A percentile compares a stretch with the other conserved stretches of the same genome.
These are phyloP conservation scores for Xylaria sp. DNA, from an alignment of 2,329 filamentous ascomycete species.

Conservation along the genomic window DNA sequence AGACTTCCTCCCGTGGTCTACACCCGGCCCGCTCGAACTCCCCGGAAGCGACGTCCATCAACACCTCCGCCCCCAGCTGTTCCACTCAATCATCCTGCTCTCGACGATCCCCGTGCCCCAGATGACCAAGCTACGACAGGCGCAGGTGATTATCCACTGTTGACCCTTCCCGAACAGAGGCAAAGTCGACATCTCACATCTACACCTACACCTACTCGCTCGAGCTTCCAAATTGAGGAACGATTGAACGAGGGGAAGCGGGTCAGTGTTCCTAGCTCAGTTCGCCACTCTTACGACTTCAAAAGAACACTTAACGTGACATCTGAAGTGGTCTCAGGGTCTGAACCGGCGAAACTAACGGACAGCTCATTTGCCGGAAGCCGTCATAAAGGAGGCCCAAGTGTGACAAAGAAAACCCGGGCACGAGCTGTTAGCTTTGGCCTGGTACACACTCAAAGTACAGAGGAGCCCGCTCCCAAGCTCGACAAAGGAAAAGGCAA, in stretches of 20 bases:
- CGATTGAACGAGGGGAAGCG: conserved; percentile 58
- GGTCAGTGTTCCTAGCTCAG: conserved; percentile 63
- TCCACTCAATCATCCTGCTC: conserved; percentile 59
- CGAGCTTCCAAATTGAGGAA: conserved; percentile 63
- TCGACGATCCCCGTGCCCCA: conserved; percentile 52
- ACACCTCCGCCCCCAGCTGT: conserved; percentile 64
- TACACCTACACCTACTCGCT: conserved; percentile 54
- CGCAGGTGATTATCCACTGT: conserved; percentile 61
- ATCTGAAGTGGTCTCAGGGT: conserved; percentile 40
- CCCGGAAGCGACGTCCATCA: conserved; percentile 60
- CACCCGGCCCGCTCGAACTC: conserved; percentile 39
- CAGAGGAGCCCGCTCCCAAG: conserved; percentile 42
- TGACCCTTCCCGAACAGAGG: conserved; percentile 62
- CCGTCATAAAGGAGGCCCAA: conserved; percentile 47
- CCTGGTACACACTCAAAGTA: conserved; percentile 41
- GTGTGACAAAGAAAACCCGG: conserved; percentile 43
- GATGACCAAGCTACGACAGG: conserved; percentile 53
- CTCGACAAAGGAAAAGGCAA: conserved; percentile 64
- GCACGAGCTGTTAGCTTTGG: conserved; percentile 47
- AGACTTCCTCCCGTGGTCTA: conserved; percentile 49
- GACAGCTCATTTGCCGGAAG: conserved; percentile 39
- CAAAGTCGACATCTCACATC: conserved; percentile 57
- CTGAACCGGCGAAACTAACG: conserved; percentile 43
- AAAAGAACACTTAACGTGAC: conserved; percentile 53
- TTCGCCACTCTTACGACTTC: conserved; percentile 65